Evolutionary conservation across 1,284 basidiomycete species (phyloP).

Genomic region (Ustilago trichophora): DNA sequence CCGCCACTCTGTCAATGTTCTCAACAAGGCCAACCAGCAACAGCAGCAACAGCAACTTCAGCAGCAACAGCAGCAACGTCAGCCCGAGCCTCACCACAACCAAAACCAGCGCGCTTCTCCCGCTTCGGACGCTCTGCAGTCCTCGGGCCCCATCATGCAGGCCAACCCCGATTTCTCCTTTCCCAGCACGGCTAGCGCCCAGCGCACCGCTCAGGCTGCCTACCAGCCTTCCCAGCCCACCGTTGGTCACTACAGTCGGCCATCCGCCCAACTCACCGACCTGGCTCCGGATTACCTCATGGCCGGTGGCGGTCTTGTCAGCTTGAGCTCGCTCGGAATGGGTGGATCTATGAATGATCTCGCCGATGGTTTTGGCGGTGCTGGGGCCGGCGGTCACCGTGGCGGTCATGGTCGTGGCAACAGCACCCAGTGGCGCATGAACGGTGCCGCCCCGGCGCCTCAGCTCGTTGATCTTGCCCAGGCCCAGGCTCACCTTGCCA

Average conservation of each 20-base stretch:
- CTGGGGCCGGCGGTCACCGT: conserved; percentile 38
- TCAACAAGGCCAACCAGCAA: conserved; percentile 66
- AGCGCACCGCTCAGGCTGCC: conserved; percentile 24
- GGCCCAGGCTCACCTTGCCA: conserved; percentile 88
- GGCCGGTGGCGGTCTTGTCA: conserved; percentile 63
- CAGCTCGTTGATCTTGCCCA: conserved; percentile 65
- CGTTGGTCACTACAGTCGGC: conserved; percentile 54
- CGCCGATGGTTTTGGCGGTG: conserved; percentile 60
- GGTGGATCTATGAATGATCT: conserved; percentile 49
- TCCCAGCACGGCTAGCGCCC: conserved; percentile 42
- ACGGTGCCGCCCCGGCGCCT: conserved; percentile 29
- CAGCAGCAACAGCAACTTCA: conserved; percentile 33
- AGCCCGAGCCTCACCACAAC: conserved; percentile 36
- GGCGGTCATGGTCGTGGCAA: conserved; percentile 43
- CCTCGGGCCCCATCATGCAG: conserved; percentile 42
- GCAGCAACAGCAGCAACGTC: conserved; percentile 12
- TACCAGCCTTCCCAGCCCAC: conserved; percentile 30
- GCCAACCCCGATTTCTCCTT: conserved; percentile 56
- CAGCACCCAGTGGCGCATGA: conserved; percentile 51
- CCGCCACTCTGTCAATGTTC: conserved; percentile 90
- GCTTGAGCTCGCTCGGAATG: conserved; percentile 48
- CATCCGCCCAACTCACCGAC: conserved; percentile 61
- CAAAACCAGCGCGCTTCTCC: conserved; percentile 56
- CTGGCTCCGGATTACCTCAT: conserved; percentile 64
- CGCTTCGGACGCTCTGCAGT: conserved; percentile 20